Evolutionary conservation across 2,329 filamentous ascomycete species (phyloP), one percentile per base, ranked within the genome.

Genomic region (Aspergillus brasiliensis): DNA sequence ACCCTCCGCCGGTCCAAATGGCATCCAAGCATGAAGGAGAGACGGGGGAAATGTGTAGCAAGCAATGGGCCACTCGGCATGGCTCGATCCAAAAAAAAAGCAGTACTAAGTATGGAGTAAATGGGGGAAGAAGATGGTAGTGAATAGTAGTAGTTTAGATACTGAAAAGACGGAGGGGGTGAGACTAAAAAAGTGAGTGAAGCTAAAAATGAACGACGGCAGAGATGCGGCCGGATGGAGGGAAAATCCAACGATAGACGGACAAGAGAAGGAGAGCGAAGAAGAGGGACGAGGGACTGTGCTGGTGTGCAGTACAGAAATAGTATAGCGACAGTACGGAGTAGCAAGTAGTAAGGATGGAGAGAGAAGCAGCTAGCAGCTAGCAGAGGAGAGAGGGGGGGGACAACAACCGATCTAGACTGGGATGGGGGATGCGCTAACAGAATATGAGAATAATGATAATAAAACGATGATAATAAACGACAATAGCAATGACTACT

Each of bases 11-110:
- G 40, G 42, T 51, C 51, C 58, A 61, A 52, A 54, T 52, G 58
- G 37, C 53, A 52, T 57, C 55, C 61, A 52, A 55, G 52, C 52
- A 55, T 55, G 46, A 58, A 48, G 55, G 37, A 51, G 23, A 55
- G 44, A 38, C 51, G 19, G 27, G 44, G 37, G 19, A 44, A 42
- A 44, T 49, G 44, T 23, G 38, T 46, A 49, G 51, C 44, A 51
- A 25, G 13, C 23, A 13, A 19, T 19, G 17, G 34, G 55, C 47
- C 51, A 59, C 44, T 46, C 44, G 52, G 34, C 44, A 59, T 59
- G 51, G 34, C 42, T 51, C 13, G 25, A 53, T 27, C n/a, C 15
- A n/a, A 17, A 55, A n/a, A 17, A 55, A 17, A 37, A 23, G 46
- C 48, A 48, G 31, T 34, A 34, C 31, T 34, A 34, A 34, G 31